Base-by-base conservation (phyloP, 176 grass and related monocot genomes). In the Aegilops speltoides region DNA sequence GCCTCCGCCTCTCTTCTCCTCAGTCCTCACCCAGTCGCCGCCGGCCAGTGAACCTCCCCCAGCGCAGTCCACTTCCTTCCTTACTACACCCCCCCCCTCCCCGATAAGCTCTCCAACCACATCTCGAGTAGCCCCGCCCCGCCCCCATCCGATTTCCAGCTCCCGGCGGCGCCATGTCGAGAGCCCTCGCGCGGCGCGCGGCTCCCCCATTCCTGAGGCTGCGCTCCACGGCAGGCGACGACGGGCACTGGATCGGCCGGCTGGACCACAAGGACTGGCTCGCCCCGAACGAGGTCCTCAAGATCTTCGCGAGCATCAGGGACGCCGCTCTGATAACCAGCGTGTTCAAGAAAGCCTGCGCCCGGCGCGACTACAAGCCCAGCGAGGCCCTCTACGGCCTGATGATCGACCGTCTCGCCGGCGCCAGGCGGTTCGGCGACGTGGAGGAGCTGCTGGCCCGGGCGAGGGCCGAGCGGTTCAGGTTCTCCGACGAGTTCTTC, bases 201-300 rank as follows among this genome's bases (percentile, higher is more conserved):
- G 63, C 43, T 4, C 82, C 89, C 19, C 82, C 86, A 38, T 91
- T 88, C 82, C 28, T 85, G 50, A 70, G 16, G 31, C 29, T 85
- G 4, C 86, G 86, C 63, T 88, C 89, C n/a, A 70, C 29, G 7
- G 37, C 32, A 8, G 40, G 50, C 20, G 71, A 89, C 59, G 91
- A 94, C 67, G 48, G 32, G 52, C 92, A 87, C 77, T 98, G 91
- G 90, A 62, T 95, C 8, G 50, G 87, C 7, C 95, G 90, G 61
- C 88, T 96, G 56, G 91, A 96, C 75, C 89, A 94, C 81, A 95
- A 84, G 86, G 96, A 98, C 41, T 98, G 93, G 96, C 91, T 98
- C 9, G 90, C 96, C 68, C 93, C 96, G 8, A 94, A 98, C 22
- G 96, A 94, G 79, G 48, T 98, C 20, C 67, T 95, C 67, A 95